Percentiles rank a stretch among this genome's conserved stretches.
Evolutionary conservation across 2,329 filamentous ascomycete genomes (phyloP).

Genomic region (Pseudodiploospora longispora): DNA sequence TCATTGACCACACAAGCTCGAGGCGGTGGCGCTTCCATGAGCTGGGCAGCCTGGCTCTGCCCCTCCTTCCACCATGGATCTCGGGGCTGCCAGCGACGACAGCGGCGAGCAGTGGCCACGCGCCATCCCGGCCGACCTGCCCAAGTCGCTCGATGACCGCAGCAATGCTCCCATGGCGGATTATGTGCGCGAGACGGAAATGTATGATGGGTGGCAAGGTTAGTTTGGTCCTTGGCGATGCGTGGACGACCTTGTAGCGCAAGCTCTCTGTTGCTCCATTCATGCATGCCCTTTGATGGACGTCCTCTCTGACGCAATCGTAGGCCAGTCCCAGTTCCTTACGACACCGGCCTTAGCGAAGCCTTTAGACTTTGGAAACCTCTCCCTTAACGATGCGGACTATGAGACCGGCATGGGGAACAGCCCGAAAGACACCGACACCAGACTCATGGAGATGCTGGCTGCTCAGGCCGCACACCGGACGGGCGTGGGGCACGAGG

Average conservation of each 20-base stretch:
- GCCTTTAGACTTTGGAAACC: constrained; percentile 71
- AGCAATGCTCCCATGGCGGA: constrained; percentile 54
- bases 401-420: constrained; percentile 55
- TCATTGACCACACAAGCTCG: neutral
- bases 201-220: constrained; percentile 99
- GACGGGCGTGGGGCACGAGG: constrained; percentile 61
- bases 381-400: constrained; percentile 74
- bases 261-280: neutral
- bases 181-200: constrained; percentile 76
- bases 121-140: constrained; percentile 72
- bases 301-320: constrained; percentile 15
- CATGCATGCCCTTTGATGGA: neutral
- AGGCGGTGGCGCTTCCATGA: constrained; percentile 20
- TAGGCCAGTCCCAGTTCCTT: constrained; percentile 92
- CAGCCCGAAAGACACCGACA: constrained; percentile 65
- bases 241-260: constrained; percentile 3
- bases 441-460: constrained; percentile 88
- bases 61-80: constrained; percentile 48
- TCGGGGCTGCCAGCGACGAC: constrained; percentile 40
- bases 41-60: constrained; percentile 24
- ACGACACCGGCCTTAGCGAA: constrained; percentile 79
- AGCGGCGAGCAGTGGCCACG: constrained; percentile 35
- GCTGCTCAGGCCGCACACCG: constrained; percentile 82
- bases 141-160: constrained; percentile 85
- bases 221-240: constrained; percentile 17